phyloP scores from a whole-genome alignment of 257 asterid species.

The Lycium barbarum region DNA sequence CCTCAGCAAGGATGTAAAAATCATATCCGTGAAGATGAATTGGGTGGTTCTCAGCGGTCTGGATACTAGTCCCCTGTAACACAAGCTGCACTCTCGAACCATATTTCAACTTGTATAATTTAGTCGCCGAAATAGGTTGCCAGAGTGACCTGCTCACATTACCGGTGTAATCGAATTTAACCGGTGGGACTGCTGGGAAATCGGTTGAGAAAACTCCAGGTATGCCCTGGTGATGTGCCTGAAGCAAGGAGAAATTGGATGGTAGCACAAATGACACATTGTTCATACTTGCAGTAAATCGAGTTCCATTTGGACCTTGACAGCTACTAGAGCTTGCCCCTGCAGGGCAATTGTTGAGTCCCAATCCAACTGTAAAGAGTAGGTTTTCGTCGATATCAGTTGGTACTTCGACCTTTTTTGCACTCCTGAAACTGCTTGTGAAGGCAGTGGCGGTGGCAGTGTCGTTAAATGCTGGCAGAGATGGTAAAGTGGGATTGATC shows the following conservation, averaged over 20 bases:
- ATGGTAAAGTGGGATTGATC: conserved; percentile 53
- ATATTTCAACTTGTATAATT: conserved; percentile 60
- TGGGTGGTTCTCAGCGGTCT: conserved; percentile 88
- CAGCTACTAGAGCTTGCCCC: conserved; percentile 59
- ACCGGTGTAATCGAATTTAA: conserved; percentile 77
- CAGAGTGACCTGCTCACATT: conserved; percentile 80
- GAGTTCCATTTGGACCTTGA: conserved; percentile 91
- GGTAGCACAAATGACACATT: conserved; percentile 83
- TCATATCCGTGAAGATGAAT: conserved; percentile 95
- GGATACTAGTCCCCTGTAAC: conserved; percentile 82
- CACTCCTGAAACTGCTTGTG: conserved; percentile 71
- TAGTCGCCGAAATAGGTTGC: conserved; percentile 77
- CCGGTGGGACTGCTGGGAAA: conserved; percentile 75
- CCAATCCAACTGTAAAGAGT: conserved; percentile 79
- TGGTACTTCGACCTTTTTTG: conserved; percentile 59
- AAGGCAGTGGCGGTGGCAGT: conserved; percentile 80
- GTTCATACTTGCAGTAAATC: conserved; percentile 92
- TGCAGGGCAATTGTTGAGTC: conserved; percentile 68
- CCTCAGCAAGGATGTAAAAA: conserved; percentile 80
- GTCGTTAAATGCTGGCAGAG: conserved; percentile 80
- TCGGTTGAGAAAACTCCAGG: conserved; percentile 84
- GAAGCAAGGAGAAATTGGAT: conserved; percentile 69
- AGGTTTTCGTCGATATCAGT: conserved; percentile 74
- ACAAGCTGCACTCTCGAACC: conserved; percentile 82
- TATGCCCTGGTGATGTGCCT: conserved; percentile 77